Conservation (phyloP, 164 flowering plant species). For the Brasenia schreberi region DNA sequence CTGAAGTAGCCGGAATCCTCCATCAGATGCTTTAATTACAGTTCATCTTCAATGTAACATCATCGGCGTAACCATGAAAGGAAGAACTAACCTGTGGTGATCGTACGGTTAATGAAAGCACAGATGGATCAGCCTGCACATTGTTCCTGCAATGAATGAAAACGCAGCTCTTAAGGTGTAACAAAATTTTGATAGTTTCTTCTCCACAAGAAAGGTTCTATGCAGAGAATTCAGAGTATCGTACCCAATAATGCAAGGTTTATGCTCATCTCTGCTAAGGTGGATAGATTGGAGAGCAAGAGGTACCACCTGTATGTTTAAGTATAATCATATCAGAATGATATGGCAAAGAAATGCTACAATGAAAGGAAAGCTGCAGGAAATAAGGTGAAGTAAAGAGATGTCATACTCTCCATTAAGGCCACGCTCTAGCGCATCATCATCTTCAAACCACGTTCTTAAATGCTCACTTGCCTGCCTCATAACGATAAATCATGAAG, state of each 20-base stretch:
- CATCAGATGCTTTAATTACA: too few species aligned
- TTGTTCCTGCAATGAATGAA: constrained; percentile 35
- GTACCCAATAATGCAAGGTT: constrained; percentile 61
- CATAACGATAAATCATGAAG: not conserved
- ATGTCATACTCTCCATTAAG: constrained; percentile 57
- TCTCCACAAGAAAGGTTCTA: not conserved
- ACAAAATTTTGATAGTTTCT: too few species aligned
- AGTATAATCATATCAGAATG: not conserved
- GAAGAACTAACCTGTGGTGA: constrained; percentile 50
- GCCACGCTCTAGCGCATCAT: constrained; percentile 90
- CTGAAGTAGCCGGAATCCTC: too few species aligned
- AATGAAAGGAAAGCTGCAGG: too few species aligned
- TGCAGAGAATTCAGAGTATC: not conserved
- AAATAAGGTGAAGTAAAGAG: not conserved
- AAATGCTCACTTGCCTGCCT: constrained; percentile 47
- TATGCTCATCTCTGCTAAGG: constrained; percentile 47
- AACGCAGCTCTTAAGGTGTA: not conserved
- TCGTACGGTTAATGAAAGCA: constrained; percentile 37
- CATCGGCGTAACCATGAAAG: not conserved
- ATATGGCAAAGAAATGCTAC: too few species aligned
- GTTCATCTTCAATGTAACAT: too few species aligned
- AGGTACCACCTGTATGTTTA: constrained; percentile 62
- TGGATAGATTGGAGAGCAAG: constrained; percentile 34
- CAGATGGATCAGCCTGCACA: constrained; percentile 25
- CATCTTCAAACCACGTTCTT: constrained; percentile 69